Evolutionary conservation across 2,329 filamentous ascomycete species (phyloP), one percentile per base, ranked within the genome.

Genomic region (Ophidiomyces ophidiicola): DNA sequence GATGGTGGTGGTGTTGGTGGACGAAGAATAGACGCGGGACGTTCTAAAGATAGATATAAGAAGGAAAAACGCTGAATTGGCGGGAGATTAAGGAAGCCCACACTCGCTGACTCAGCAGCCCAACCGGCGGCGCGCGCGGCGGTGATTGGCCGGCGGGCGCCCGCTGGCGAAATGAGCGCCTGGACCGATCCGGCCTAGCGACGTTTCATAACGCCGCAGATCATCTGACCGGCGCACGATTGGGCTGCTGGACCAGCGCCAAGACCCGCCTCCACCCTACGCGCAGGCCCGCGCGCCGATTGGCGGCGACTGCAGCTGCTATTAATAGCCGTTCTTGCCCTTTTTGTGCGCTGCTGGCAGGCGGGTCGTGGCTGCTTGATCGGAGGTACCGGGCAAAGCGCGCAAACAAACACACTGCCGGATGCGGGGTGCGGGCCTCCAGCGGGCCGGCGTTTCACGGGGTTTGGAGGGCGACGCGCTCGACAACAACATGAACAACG

Each of bases 1-100:
- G 15, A 23, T 32, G 18, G 26, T 19, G 28, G 15, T 39, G 28
- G 29, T 32, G 12, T 10, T 32, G 20, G 29, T 6, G n/a, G 28
- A 21, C 23, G 24, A n/a, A 10, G 20, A 23, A 5, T 39, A 39
- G 37, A 39, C 37, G 37, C 37, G 37, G 37, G 37, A 39, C 37
- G 37, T 39, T 39, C 37, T 39, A 39, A 39, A 39, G 37, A 39
- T 39, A 39, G 37, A 39, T 39, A 39, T 39, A 32, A 7, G 10
- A 32, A 36, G 34, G 30, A 36, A 30, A 18, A 37, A 30, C 30
- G 23, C 35, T 28, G 31, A 28, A 37, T 30, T 28, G 6, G 35
- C 31, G 35, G 35, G 35, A 37, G 26, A 37, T 28, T 10, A 28
- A 28, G n/a, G n/a, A n/a, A n/a, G n/a, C n/a, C n/a, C n/a, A n/a